Conservation (phyloP, 179 eudicot genomes). For the Spinacia oleracea region DNA sequence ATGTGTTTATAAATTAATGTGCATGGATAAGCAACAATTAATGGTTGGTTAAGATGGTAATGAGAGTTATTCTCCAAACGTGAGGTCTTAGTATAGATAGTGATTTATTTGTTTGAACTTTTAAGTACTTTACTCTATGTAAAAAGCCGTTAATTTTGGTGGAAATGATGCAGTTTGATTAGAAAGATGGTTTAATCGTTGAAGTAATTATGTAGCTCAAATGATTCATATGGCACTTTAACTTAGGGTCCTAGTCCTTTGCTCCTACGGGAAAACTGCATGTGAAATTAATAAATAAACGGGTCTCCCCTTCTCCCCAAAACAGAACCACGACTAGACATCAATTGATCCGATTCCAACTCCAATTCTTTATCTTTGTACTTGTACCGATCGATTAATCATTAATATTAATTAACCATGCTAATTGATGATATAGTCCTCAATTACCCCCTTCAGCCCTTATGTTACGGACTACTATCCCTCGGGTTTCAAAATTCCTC, state of each 20-base stretch:
- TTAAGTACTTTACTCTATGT: not conserved
- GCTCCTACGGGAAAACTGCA: not conserved
- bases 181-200: not conserved
- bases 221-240: conserved; percentile 11
- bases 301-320: not conserved
- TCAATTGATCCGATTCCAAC: not conserved
- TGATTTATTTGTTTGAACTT: not conserved
- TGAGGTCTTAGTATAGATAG: too few species aligned
- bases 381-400: not conserved
- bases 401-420: too few species aligned
- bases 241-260: not conserved
- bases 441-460: too few species aligned
- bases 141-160: conserved; percentile 8
- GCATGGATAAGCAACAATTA: too few species aligned
- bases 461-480: too few species aligned
- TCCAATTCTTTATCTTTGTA: not conserved
- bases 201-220: not conserved
- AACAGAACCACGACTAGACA: not conserved
- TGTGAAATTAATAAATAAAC: not conserved
- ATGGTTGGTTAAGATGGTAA: too few species aligned
- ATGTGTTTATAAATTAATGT: too few species aligned
- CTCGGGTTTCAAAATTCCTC: too few species aligned
- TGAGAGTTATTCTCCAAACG: too few species aligned
- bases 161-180: not conserved
- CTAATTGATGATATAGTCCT: too few species aligned